Percentiles rank a stretch among this genome's conserved stretches.
phyloP scores from a whole-genome alignment of 192 early-diverging fungal species.

The Lobosporangium transversale region DNA sequence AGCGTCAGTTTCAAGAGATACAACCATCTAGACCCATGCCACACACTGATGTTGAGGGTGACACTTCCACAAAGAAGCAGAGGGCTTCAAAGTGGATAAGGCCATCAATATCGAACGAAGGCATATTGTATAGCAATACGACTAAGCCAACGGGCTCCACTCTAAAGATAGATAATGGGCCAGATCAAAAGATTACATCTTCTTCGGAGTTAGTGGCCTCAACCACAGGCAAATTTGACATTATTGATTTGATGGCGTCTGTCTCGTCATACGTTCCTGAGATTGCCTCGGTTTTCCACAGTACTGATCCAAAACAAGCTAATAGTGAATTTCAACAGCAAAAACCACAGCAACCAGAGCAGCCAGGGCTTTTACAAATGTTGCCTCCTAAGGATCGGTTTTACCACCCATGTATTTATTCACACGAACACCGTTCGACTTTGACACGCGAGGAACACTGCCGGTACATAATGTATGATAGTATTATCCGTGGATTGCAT shows the following conservation, averaged over 20 bases:
- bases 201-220: neutral
- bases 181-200: neutral
- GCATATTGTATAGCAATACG: neutral
- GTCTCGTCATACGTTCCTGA: constrained; percentile 22
- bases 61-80: neutral
- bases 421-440: constrained; percentile 28
- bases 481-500: constrained; percentile 1
- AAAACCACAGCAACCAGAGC: constrained; percentile 8
- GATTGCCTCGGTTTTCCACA: constrained; percentile 3
- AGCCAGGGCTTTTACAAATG: constrained; percentile 7
- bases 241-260: constrained; percentile 25
- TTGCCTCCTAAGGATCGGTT: neutral
- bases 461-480: constrained; percentile 34
- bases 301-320: neutral
- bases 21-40: neutral
- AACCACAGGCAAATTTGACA: constrained; percentile 7
- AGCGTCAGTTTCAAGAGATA: neutral
- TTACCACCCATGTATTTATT: constrained; percentile 35
- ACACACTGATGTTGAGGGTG: neutral
- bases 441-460: constrained; percentile 40
- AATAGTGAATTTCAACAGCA: neutral
- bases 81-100: neutral
- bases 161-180: neutral
- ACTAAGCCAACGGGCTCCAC: neutral
- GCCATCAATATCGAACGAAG: neutral